Evolutionary conservation across 345 rosid genomes (phyloP).

Genomic region (Xanthoceras sorbifolium): DNA sequence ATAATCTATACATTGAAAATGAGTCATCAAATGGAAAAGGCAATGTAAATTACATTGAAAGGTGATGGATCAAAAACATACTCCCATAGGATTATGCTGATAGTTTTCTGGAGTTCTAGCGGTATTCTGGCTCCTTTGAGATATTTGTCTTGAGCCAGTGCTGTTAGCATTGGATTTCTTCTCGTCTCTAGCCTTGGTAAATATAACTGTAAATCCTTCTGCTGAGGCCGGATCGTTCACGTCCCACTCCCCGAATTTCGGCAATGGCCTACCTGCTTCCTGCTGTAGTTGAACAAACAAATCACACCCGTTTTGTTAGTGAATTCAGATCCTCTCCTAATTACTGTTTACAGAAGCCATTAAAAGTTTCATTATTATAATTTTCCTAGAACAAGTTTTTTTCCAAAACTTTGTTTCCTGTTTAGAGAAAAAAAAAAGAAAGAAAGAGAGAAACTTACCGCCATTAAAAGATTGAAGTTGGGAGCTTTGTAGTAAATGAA

Average conservation of each 20-base stretch:
- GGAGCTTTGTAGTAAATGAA: background rate
- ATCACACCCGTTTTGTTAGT: background rate
- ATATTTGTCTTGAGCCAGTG: background rate
- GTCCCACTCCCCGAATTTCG: slow-evolving; percentile 28
- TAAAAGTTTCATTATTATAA: too few relatives aligned
- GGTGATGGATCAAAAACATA: background rate
- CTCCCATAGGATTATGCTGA: background rate
- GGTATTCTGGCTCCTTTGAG: slow-evolving; percentile 1
- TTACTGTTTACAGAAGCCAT: background rate
- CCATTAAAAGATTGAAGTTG: slow-evolving; percentile 11
- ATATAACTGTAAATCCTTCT: slow-evolving; percentile 25
- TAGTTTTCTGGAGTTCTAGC: slow-evolving; percentile 7
- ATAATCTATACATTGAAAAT: background rate
- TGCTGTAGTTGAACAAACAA: background rate
- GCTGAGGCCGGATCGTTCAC: slow-evolving; percentile 30
- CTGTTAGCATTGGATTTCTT: slow-evolving; percentile 16
- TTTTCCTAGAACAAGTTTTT: background rate
- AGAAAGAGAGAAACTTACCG: background rate
- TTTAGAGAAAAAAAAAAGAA: too few relatives aligned
- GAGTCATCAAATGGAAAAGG: background rate
- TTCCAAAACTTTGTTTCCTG: background rate
- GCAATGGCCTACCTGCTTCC: slow-evolving; percentile 19
- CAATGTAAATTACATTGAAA: background rate
- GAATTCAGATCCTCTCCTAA: background rate
- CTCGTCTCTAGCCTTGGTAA: slow-evolving; percentile 23